These are phyloP conservation scores for Trichoderma reesei DNA, from an alignment of 495 filamentous ascomycete genomes.

Conservation along the genomic window DNA sequence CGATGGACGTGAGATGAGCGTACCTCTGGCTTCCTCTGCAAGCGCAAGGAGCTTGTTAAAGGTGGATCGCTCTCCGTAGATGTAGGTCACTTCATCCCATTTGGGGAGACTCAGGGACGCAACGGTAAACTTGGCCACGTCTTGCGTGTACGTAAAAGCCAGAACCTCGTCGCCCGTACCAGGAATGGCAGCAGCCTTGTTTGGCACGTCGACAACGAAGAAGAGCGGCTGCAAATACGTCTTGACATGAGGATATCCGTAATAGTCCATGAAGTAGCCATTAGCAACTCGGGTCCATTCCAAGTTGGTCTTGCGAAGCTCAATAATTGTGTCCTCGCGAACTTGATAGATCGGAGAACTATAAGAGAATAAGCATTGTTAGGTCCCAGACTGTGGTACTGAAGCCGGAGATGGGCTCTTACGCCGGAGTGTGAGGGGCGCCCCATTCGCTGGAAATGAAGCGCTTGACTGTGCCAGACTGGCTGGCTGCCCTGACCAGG, in stretches of 20 bases:
- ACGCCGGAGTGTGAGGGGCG: conserved; percentile 16
- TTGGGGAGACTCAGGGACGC: conserved; percentile 33
- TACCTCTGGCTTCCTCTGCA: conserved; percentile 31
- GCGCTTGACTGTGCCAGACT: conserved; percentile 32
- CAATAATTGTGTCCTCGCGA: conserved; percentile 13
- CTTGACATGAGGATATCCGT: conserved; percentile 34
- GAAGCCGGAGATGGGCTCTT: background rate
- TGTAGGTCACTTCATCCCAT: conserved; percentile 36
- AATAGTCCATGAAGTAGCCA: conserved; percentile 50
- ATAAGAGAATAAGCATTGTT: conserved; percentile 11
- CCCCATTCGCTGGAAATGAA: conserved; percentile 43
- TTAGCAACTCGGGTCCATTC: conserved; percentile 40
- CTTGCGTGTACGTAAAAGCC: conserved; percentile 43
- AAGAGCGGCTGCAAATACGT: conserved; percentile 37
- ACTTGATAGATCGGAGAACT: background rate
- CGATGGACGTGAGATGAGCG: conserved; percentile 25
- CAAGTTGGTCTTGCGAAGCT: conserved; percentile 23
- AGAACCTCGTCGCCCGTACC: conserved; percentile 39
- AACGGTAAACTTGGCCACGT: conserved; percentile 42
- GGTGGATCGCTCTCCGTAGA: conserved; percentile 39
- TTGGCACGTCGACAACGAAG: conserved; percentile 30
- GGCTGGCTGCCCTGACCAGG: conserved; percentile 41
- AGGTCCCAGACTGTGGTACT: background rate
- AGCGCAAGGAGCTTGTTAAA: conserved; percentile 37
- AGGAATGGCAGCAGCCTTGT: conserved; percentile 40